Base-by-base conservation (phyloP, 495 filamentous ascomycete species). In the Penicillium lividum region DNA sequence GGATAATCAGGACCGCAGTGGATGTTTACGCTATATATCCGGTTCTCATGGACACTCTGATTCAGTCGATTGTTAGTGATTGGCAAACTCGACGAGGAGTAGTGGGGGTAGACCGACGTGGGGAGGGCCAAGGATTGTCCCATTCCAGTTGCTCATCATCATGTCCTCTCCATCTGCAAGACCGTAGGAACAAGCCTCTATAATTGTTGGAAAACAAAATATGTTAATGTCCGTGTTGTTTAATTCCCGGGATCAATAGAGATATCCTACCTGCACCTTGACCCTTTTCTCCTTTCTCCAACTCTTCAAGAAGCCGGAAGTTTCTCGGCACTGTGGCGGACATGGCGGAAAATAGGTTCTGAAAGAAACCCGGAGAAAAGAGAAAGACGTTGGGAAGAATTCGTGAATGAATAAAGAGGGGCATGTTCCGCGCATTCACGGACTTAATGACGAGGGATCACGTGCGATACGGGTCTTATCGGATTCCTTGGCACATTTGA, bases 221-320 rank as follows among this genome's bases (percentile, higher is more conserved):
- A 43, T 36, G 55, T 69, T 43, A 63, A 61, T 59, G 9, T 18
- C 9, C 31, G 28, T 15, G 45, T 22, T 11, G 34, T 43, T 16
- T 45, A 27, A 36, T 54, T 55, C 34, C 28, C 53, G 36, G 50
- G 49, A 58, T 40, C 13, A 7, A 40, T 13, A 28, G 16, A 36
- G 15, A 36, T 51, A 50, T 56, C 60, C 30, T 53, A 97, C 93
- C 93, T 77, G 93, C 92, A 65, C 95, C 93, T 50, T 93, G 80
- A 45, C 95, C 94, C 73, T 98, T 98, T 80, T 98, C 94, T 62
- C 94, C 94, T 79, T 97, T 98, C 80, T 98, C 94, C 3, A 98
- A 82, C 85, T 98, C 94, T 70, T 97, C 95, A 18, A 98, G 83
- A 63, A 98, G 85, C 63, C 93, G 84, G 69, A 98, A 98, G 76